These are phyloP conservation scores for Xylaria sp. DNA, from an alignment of 2,329 filamentous ascomycete species.

Conservation along the genomic window DNA sequence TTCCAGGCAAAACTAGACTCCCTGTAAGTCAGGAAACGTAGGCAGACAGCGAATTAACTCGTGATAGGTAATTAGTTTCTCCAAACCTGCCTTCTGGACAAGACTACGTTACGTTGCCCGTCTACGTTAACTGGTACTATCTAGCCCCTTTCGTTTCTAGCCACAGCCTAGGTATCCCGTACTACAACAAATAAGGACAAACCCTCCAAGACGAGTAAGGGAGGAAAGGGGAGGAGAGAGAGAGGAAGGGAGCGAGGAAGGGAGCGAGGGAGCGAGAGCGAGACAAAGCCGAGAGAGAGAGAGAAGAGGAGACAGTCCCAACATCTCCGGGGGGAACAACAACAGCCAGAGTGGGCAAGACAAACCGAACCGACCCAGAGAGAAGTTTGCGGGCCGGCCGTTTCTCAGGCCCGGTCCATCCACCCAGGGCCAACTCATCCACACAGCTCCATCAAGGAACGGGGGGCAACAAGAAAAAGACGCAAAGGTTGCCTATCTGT, in stretches of 20 bases:
- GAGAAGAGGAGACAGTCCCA: background rate
- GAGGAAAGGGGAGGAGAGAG: background rate
- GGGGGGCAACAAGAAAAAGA: background rate
- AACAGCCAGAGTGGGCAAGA: too few relatives aligned
- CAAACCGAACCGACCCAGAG: background rate
- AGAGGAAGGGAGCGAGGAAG: background rate
- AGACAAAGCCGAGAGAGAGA: background rate
- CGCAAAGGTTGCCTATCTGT: background rate
- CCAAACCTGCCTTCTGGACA: too few relatives aligned
- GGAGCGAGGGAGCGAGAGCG: background rate
- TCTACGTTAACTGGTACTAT: background rate
- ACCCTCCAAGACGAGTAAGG: background rate
- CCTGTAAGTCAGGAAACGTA: too few relatives aligned
- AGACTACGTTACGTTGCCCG: background rate
- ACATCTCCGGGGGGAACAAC: background rate
- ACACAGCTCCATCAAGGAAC: background rate
- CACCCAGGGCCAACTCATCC: background rate
- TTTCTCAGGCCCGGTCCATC: background rate
- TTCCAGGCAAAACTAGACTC: too few relatives aligned
- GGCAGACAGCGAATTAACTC: background rate
- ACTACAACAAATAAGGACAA: background rate
- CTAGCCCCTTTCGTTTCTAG: background rate
- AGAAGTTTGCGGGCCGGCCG: background rate
- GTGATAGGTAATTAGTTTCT: background rate
- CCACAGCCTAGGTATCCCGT: background rate